A percentile compares a stretch with the other conserved stretches of the same genome.
Conservation (phyloP, 352 stramenopile species). For the Plasmopara muralis region DNA sequence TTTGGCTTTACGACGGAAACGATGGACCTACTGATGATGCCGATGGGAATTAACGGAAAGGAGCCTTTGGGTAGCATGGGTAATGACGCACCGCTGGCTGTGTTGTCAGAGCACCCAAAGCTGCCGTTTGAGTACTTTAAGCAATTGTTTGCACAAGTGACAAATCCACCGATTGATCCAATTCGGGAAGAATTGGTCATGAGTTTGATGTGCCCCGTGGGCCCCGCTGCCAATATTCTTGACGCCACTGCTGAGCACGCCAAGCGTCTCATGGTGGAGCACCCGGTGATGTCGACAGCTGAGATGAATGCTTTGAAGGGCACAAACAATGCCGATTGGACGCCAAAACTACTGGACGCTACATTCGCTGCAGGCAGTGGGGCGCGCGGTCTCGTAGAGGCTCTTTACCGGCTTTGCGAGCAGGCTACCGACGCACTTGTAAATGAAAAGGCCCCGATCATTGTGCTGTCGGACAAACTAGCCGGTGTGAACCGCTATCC, state of each 20-base stretch:
- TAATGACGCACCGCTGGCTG: slow-evolving; percentile 92
- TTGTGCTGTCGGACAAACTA: slow-evolving; percentile 91
- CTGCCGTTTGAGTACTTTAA: slow-evolving; percentile 97
- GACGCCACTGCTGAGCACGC: slow-evolving; percentile 71
- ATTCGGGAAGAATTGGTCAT: slow-evolving; percentile 97
- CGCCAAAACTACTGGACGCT: slow-evolving; percentile 50
- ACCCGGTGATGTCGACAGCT: slow-evolving; percentile 89
- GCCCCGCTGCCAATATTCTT: slow-evolving; percentile 92
- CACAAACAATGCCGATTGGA: slow-evolving; percentile 52
- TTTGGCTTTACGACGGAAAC: slow-evolving; percentile 95
- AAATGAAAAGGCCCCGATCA: slow-evolving; percentile 53
- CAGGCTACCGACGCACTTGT: slow-evolving; percentile 90
- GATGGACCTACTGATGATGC: slow-evolving; percentile 92
- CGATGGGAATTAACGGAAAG: slow-evolving; percentile 92
- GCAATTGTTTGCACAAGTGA: slow-evolving; percentile 94
- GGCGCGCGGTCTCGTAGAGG: slow-evolving; percentile 62
- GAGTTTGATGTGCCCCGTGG: slow-evolving; percentile 94
- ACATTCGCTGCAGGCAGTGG: slow-evolving; percentile 56
- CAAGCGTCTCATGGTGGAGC: slow-evolving; percentile 87
- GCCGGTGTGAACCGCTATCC: slow-evolving; percentile 84
- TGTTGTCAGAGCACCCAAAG: slow-evolving; percentile 91
- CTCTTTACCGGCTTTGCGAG: slow-evolving; percentile 90
- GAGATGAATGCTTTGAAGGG: slow-evolving; percentile 92
- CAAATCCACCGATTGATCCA: slow-evolving; percentile 96
- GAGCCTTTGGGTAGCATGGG: slow-evolving; percentile 94